Base-by-base conservation (phyloP, 176 grass and related monocot species). In the Ensete glaucum region DNA sequence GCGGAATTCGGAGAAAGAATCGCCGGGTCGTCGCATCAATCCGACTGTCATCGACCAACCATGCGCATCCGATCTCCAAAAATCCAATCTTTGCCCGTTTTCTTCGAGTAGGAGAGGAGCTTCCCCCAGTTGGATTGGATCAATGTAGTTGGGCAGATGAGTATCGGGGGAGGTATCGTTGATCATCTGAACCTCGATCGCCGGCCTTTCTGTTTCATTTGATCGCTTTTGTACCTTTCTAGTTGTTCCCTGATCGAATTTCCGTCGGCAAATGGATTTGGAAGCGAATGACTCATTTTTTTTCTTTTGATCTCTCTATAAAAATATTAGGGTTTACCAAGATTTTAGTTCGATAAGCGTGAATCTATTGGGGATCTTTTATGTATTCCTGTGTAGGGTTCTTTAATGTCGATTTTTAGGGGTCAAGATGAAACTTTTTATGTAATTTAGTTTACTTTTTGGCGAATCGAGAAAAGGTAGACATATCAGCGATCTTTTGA, bases 381-480 rank as follows among this genome's bases (percentile, higher is more conserved):
- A 2, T 19, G 2, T 9, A 19, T n/a, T 70, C 11, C 16, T 20
- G 5, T 51, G 16, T 50, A 9, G 67, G 8, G 8, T 20, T 70
- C 27, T n/a, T 70, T 7, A 50, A 9, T 50, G 34, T 70, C 4
- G 50, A 50, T 70, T 65, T 65, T 65, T 12, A 26, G 24, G n/a
- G 13, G 17, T n/a, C 67, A 25, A 50, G 43, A 70, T 70, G 67
- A 20, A 2, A 49, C 21, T 17, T 50, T 50, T 50, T 2, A 25
- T 20, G 67, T 70, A 43, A 70, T 70, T 49, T 70, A n/a, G 9
- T 25, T 50, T 70, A 16, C 29, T 70, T 23, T 64, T 64, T 49
- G 8, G 10, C 49, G 68, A 51, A 77, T 54, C 17, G 7, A 75
- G 83, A 63, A 77, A 84, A 66, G 76, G 49, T 2, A 1, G 67